Percentiles rank a stretch among this genome's conserved stretches.
Evolutionary conservation across 2,329 filamentous ascomycete genomes (phyloP).

Genomic region (Ophiocordyceps camponoti-floridani): DNA sequence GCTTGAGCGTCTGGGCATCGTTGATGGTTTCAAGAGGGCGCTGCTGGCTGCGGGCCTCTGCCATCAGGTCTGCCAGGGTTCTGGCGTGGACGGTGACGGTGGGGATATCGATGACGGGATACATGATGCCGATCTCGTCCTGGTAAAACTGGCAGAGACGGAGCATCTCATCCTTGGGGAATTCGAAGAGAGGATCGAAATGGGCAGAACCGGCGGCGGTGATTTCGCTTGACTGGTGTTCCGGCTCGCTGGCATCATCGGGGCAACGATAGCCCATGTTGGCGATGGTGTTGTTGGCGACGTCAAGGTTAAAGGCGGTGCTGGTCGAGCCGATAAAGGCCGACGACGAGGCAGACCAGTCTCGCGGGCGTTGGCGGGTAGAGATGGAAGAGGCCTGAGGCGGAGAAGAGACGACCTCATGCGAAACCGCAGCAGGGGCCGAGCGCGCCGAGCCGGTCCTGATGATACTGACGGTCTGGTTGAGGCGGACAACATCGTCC

Average conservation of each 20-base stretch:
- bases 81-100: slow-evolving; percentile 52
- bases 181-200: slow-evolving; percentile 61
- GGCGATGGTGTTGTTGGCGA: slow-evolving; percentile 72
- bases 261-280: slow-evolving; percentile 70
- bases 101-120: slow-evolving; percentile 65
- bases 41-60: slow-evolving; percentile 23
- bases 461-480: slow-evolving; percentile 51
- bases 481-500: slow-evolving; percentile 67
- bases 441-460: slow-evolving; percentile 21
- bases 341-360: background rate
- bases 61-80: slow-evolving; percentile 54
- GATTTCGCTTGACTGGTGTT: slow-evolving; percentile 9
- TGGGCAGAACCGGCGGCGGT: slow-evolving; percentile 11
- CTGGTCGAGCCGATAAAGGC: slow-evolving; percentile 73
- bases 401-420: slow-evolving; percentile 21
- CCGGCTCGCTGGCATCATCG: slow-evolving; percentile 44
- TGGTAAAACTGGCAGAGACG: slow-evolving; percentile 66
- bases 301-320: slow-evolving; percentile 66
- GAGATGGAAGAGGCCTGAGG: slow-evolving; percentile 5
- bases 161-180: slow-evolving; percentile 63
- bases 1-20: slow-evolving; percentile 40
- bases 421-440: too few species aligned
- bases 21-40: slow-evolving; percentile 19
- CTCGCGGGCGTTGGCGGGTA: slow-evolving; percentile 15
- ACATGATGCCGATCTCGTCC: slow-evolving; percentile 86